Base-by-base conservation (phyloP, 2,329 filamentous ascomycete species). In the Botryotinia narcissicola region DNA sequence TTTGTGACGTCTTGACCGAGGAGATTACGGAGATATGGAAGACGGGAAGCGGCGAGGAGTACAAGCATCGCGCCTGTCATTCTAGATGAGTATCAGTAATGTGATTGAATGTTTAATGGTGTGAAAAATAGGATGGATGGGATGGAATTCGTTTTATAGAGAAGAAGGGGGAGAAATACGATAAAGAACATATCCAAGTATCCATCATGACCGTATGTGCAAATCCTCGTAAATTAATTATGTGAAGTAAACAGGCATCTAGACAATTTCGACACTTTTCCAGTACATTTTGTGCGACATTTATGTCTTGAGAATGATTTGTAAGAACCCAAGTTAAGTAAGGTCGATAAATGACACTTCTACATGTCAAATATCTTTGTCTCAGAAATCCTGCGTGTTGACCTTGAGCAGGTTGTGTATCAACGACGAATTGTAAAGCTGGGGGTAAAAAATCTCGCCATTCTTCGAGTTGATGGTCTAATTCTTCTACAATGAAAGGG, bases 161-260 rank as follows among this genome's bases (percentile, higher is more conserved):
- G 9, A 51, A 48, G 42, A 18, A 29, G 12, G 18, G 44, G 12
- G 12, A 20, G 44, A n/a, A n/a, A 37, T n/a, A 87, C 85, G 85
- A 87, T 0, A 88, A 76, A 0, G 85, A 86, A 63, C 86, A 88
- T 35, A 87, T 87, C 86, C 86, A 88, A 0, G 85, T 86, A 75
- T 88, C 86, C 1, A 87, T 83, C 48, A 88, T 78, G 0, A 87
- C 82, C 0, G 86, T 88, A 66, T 88, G 86, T 0, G 84, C 81
- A 72, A 86, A 87, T 0, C 84, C 83, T 35, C 84, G 77, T 5
- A 87, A 75, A 57, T 87, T 86, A 59, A 86, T 78, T 0, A 86
- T 85, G 70, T 87, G 86, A 57, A 87, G 74, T 22, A 85, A 76
- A 46, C 85, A 87, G 0, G 85, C 84, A 70, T 86, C 84, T 0